phyloP scores from a whole-genome alignment of 441 rosid species.

The Aquilaria agallochum region DNA sequence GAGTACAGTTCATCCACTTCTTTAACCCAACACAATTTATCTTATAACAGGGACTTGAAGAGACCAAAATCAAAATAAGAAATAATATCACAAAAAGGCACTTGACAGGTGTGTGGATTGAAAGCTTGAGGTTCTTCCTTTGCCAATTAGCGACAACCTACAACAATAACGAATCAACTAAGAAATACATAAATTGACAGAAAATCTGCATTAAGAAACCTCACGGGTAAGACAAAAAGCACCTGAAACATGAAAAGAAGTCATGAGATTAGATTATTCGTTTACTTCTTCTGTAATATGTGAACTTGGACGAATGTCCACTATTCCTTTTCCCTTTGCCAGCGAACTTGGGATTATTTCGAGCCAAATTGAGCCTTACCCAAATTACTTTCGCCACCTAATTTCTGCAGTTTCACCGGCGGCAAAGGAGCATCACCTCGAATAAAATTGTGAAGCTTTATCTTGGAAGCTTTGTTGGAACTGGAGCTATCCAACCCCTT shows the following conservation, averaged over 20 bases:
- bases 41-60: slow-evolving; percentile 1
- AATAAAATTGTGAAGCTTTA: slow-evolving; percentile 61
- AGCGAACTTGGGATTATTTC: slow-evolving; percentile 52
- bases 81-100: slow-evolving; percentile 18
- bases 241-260: slow-evolving; percentile 45
- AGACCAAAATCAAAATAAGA: background rate
- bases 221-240: slow-evolving; percentile 93
- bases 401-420: slow-evolving; percentile 40
- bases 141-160: slow-evolving; percentile 93
- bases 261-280: slow-evolving; percentile 18
- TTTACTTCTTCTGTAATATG: slow-evolving; percentile 45
- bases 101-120: slow-evolving; percentile 89
- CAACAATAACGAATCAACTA: slow-evolving; percentile 10
- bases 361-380: slow-evolving; percentile 62
- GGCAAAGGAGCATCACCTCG: slow-evolving; percentile 43
- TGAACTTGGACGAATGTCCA: slow-evolving; percentile 21
- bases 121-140: slow-evolving; percentile 69
- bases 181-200: slow-evolving; percentile 29
- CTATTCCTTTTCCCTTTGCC: slow-evolving; percentile 36
- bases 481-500: slow-evolving; percentile 5
- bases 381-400: slow-evolving; percentile 72
- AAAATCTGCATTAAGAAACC: slow-evolving; percentile 74
- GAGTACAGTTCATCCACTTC: slow-evolving; percentile 2
- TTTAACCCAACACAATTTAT: background rate
- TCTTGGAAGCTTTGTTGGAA: slow-evolving; percentile 21